These are phyloP conservation scores for Penicillium sp. DNA, from an alignment of 2,329 filamentous ascomycete genomes.

Conservation along the genomic window DNA sequence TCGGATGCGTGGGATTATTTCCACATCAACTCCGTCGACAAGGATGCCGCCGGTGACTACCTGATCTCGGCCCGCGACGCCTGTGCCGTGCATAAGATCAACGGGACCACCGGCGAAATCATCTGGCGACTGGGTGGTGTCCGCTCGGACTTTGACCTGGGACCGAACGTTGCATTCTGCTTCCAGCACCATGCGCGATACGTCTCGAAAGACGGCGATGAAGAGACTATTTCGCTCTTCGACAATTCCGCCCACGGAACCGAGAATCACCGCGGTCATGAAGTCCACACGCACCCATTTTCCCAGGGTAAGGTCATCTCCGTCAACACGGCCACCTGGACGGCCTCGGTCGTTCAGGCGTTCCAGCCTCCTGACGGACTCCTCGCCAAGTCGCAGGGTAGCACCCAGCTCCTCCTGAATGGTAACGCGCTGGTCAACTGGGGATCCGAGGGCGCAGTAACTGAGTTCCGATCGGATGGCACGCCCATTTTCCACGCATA, in stretches of 20 bases:
- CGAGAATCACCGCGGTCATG: constrained; percentile 35
- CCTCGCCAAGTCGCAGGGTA: constrained; percentile 56
- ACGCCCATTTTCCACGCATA: constrained; percentile 45
- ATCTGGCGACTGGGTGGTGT: constrained; percentile 55
- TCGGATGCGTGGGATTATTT: constrained; percentile 56
- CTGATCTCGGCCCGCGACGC: constrained; percentile 54
- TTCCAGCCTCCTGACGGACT: constrained; percentile 56
- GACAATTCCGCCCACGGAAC: constrained; percentile 57
- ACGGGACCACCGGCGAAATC: constrained; percentile 50
- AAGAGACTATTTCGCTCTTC: constrained; percentile 58
- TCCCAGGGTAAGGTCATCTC: constrained; percentile 52
- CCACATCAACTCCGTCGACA: constrained; percentile 53
- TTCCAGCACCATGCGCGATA: constrained; percentile 58
- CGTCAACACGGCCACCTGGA: constrained; percentile 50
- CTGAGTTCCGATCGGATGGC: constrained; percentile 37
- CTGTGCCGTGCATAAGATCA: constrained; percentile 54
- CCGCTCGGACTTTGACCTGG: constrained; percentile 49
- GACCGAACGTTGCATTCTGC: constrained; percentile 51
- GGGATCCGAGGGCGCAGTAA: constrained; percentile 55
- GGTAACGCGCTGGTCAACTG: constrained; percentile 62
- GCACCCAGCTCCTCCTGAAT: constrained; percentile 58
- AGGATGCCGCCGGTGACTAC: constrained; percentile 49
- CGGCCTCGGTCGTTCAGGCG: constrained; percentile 51
- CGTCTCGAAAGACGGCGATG: constrained; percentile 49
- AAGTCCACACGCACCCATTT: constrained; percentile 45